phyloP scores from a whole-genome alignment of 768 basidiomycete genomes.

The Psilocybe cubensis region DNA sequence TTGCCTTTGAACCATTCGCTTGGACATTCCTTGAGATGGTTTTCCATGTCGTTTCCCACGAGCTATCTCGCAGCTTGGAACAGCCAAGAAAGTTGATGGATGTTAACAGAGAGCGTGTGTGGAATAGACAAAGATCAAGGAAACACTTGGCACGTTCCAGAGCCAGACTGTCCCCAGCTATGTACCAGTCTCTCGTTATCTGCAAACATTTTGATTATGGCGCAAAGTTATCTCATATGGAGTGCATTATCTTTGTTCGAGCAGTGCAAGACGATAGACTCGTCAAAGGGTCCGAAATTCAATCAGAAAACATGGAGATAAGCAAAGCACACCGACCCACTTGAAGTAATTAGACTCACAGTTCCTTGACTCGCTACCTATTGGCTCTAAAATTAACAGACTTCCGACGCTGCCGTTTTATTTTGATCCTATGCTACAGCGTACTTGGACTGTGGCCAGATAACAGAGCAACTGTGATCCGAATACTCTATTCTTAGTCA shows the following conservation, averaged over 20 bases:
- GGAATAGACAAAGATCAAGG: neutral
- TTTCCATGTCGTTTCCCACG: too few relatives aligned
- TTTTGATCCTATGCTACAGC: neutral
- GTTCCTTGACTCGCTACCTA: neutral
- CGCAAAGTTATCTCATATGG: neutral
- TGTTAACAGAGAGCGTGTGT: neutral
- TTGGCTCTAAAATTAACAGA: neutral
- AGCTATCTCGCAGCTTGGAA: neutral
- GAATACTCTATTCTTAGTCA: neutral
- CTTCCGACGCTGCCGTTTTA: neutral
- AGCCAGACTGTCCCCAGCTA: neutral
- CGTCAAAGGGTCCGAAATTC: too few relatives aligned
- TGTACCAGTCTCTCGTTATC: neutral
- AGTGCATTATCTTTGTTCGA: neutral
- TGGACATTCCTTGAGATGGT: too few relatives aligned
- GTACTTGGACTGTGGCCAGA: too few relatives aligned
- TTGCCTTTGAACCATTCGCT: too few relatives aligned
- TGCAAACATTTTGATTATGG: neutral
- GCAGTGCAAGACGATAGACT: neutral
- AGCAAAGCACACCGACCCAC: neutral
- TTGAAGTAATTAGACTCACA: neutral
- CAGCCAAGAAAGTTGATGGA: neutral
- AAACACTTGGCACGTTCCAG: neutral
- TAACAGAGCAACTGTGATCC: neutral
- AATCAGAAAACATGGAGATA: too few relatives aligned